Evolutionary conservation across 169 alveolate genomes (phyloP), one percentile per base, ranked within the genome.

Genomic region (Pseudocohnilembus persalinus): DNA sequence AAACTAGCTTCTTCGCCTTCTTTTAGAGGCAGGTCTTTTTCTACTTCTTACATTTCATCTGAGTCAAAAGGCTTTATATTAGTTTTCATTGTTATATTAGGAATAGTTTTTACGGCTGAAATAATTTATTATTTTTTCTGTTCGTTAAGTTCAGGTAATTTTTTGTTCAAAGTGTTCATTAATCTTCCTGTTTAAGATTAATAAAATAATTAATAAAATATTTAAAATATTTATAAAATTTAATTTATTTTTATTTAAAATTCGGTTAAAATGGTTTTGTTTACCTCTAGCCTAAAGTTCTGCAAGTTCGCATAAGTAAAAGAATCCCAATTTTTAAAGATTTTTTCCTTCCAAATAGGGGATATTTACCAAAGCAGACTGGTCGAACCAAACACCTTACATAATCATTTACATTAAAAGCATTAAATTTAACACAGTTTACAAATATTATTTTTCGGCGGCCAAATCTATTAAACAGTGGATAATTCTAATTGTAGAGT

Each of bases 391-490:
- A 30, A 92, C 82, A 0, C 97, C 98, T 88, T 95, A 92, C 81
- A 94, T 89, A 28, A 95, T 72, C 97, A 94, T 92, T 91, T 96
- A 93, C 81, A 90, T 88, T 29, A 95, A 75, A 72, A 83, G 86
- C 31, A 94, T 90, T 27, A 94, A 87, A 80, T 92, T 89, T 34
- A 94, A 68, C 65, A 96, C 89, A 24, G 97, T 92, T 34, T 92
- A 88, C 32, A 94, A 88, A 79, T 86, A 81, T 32, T 95, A 94
- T 76, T 91, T 88, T 81, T 92, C 93, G 35, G 94, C 83, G 29
- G 93, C 82, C 29, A 95, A 89, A 79, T 96, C 98, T 20, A 96
- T 93, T 97, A 95, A 93, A 31, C 94, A 92, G 82, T 93, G 84
- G n/a, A 96, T 73, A 34, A 96, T 88, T 86, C 98, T 92, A 73